Evolutionary conservation across 1,284 basidiomycete species (phyloP).

Genomic region (Pseudozyma sp.): DNA sequence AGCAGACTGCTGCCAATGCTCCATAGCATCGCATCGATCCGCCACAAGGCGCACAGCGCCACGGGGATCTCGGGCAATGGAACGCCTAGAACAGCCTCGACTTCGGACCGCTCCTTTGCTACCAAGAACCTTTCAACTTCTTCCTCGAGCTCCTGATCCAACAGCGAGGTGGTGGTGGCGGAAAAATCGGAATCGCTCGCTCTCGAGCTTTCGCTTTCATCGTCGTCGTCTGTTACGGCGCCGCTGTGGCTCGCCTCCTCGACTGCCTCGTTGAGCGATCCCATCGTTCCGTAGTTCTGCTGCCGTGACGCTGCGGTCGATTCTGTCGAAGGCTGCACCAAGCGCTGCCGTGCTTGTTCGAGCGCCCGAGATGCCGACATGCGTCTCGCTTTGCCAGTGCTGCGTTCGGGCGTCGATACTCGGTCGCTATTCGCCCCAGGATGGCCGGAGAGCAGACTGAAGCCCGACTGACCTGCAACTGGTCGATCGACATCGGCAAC

Average conservation of each 20-base stretch:
- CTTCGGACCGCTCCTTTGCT: slow-evolving; percentile 52
- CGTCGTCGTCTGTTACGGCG: slow-evolving; percentile 2
- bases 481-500: slow-evolving; percentile 1
- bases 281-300: slow-evolving; percentile 32
- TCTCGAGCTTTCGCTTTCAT: slow-evolving; percentile 8
- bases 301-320: background rate
- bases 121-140: slow-evolving; percentile 46
- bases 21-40: slow-evolving; percentile 64
- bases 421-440: slow-evolving; percentile 14
- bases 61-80: slow-evolving; percentile 57
- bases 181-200: slow-evolving; percentile 27
- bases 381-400: slow-evolving; percentile 34
- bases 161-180: slow-evolving; percentile 23
- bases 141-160: slow-evolving; percentile 46
- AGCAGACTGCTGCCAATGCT: slow-evolving; percentile 58
- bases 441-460: slow-evolving; percentile 37
- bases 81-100: slow-evolving; percentile 59
- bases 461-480: slow-evolving; percentile 26
- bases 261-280: slow-evolving; percentile 17
- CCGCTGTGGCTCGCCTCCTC: slow-evolving; percentile 13
- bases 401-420: slow-evolving; percentile 16
- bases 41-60: slow-evolving; percentile 59
- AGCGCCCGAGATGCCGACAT: slow-evolving; percentile 42
- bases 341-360: slow-evolving; percentile 39
- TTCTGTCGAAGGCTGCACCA: slow-evolving; percentile 21